Evolutionary conservation across 441 rosid genomes (phyloP), one percentile per base, ranked within the genome.

Genomic region (Omphalea diandra): DNA sequence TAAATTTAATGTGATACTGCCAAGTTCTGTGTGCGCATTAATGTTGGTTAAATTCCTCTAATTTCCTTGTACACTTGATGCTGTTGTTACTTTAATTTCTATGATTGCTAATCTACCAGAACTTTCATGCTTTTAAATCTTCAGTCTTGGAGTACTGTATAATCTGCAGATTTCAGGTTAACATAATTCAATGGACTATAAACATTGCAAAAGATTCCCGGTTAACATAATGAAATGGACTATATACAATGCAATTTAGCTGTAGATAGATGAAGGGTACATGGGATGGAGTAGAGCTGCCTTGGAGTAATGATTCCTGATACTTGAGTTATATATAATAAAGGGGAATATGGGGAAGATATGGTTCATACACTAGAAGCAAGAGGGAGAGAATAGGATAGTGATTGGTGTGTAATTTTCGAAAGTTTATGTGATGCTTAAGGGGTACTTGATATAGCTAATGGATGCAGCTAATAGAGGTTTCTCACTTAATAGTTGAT

Each of bases 81-180:
- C 22, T 18, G 5, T 20, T 43, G 11, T 49, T 20, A 49, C 54
- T 5, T 49, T 17, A 49, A 49, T 20, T 20, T 1, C n/a, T 18
- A n/a, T n/a, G 54, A 49, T n/a, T 49, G 18, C n/a, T 47, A 15
- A 1, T 47, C 2, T 18, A 17, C 52, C 18, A 14, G 52, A 22
- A 47, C 18, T 47, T 47, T 22, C 52, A 0, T 17, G 3, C 49
- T 47, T 15, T 49, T 63, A 14, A 5, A 41, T 41, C 67, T 22
- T 26, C 10, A 40, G 12, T 44, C 18, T 5, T 27, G 15, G 26
- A 63, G n/a, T 46, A 32, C 17, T 6, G 11, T 43, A 41, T 35
- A 5, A 5, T 63, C 38, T 44, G 54, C 22, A 62, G 10, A n/a
- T 62, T 41, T 62, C 31, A 11, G 66, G 67, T 63, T 44, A 15